Base-by-base conservation (phyloP, 1,139 yeast genomes). In the Debaryomyces sp. region DNA sequence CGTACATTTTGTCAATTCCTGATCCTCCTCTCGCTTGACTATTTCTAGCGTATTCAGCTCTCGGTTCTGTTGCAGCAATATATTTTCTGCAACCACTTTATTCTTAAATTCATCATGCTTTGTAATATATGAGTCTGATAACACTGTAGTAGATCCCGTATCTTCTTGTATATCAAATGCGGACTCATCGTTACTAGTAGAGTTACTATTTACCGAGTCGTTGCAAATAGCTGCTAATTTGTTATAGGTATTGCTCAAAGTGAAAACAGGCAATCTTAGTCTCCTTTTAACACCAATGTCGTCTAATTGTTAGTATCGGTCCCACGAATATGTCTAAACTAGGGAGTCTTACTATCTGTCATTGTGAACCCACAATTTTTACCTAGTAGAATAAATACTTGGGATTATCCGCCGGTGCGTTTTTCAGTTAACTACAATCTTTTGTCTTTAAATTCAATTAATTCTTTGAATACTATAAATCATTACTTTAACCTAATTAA, bases 401-500 rank as follows among this genome's bases (percentile, higher is more conserved):
- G 17, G 8, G 10, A 32, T 15, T 18, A 32, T 17, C 21, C 35
- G 35, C 21, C 35, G 7, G 38, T 35, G 38, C 38, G 38, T 22
- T n/a, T 35, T 35, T 35, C 17, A 10, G 15, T 21, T 27, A 12
- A 2, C 17, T 35, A 22, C 24, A 22, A 35, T 12, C 15, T 1
- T 27, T 7, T 12, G 30, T 27, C 1, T 8, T 1, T 10, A 9
- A 35, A 12, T 24, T 1, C 26, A 29, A 29, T 13, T 1, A 13
- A 12, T 41, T 29, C 8, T 32, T 32, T 29, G 22, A 12, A 13
- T 5, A 18, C 10, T 22, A 30, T 18, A 29, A 29, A 26, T 40
- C 18, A n/a, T 29, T 17, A 37, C 40, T 15, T 24, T 40, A 23
- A 36, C 23, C 30, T 8, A 50, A 22, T 46, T 60, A 59, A 39